Base-by-base conservation (phyloP, 352 stramenopile species). In the Blastocystis sp. region DNA sequence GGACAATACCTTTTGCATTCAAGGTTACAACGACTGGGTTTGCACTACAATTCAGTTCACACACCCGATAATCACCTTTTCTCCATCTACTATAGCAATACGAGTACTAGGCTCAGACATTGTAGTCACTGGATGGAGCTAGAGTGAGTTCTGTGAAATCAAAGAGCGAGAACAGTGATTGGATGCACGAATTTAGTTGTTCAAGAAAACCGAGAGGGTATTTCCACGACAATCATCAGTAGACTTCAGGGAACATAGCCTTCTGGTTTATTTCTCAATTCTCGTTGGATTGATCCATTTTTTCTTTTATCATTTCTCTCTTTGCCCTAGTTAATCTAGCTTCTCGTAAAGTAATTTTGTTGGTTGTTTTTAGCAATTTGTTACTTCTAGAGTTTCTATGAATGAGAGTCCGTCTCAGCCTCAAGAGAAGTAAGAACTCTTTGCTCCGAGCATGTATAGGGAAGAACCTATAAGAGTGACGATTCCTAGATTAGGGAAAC, bases 1-100 rank as follows among this genome's bases (percentile, higher is more conserved):
- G 97, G 97, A 92, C 97, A 99, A 24, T 94, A 98, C 91, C 98
- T 98, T 91, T 98, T 98, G 93, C 97, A 99, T 94, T 99, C 97
- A 92, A 99, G 96, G 66, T 93, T 93, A 76, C 96, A 98, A 92
- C 99, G 99, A 91, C 98, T 98, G 47, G 97, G 97, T 93, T 99
- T 99, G 95, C 97, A 99, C 93, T 94, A 66, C 6, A 18, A 20
- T 37, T 90, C 55, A 90, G 69, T 34, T 41, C 68, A 13, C 34
- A n/a, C 24, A 16, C 26, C 45, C 18, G 18, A 5, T 37, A 26
- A 65, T 0, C 75, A 90, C 79, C 90, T 96, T 98, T 92, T 98
- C 95, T 55, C 95, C 93, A 91, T 94, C 98, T 82, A 99, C 94
- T 91, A 99, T 99, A 87, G 96, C 97, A 91, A 99, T 98, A 94